These are phyloP conservation scores for Aspergillus fructus DNA, from an alignment of 2,329 filamentous ascomycete genomes.

Conservation along the genomic window DNA sequence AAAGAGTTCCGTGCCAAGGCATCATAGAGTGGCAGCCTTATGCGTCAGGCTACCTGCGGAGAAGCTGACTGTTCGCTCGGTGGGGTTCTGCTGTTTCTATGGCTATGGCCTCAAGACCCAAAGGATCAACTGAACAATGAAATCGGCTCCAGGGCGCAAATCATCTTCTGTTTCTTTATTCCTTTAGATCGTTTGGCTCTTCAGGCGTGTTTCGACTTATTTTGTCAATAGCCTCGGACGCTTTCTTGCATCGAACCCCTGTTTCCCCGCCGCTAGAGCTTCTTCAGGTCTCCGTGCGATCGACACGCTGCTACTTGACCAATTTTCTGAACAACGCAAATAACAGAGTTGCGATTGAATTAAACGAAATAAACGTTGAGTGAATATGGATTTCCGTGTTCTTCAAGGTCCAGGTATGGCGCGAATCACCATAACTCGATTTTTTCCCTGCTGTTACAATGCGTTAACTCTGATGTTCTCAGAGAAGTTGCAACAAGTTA, in stretches of 20 bases:
- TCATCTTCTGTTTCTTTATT: not conserved
- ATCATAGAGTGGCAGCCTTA: conserved; percentile 2
- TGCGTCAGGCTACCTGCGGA: conserved; percentile 7
- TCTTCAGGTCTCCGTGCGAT: not conserved
- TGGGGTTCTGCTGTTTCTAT: conserved; percentile 17
- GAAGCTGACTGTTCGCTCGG: conserved; percentile 16
- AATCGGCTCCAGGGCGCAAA: not conserved
- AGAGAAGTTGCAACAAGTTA: conserved; percentile 71
- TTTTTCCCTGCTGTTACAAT: not conserved
- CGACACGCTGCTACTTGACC: not conserved
- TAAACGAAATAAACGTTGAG: not conserved
- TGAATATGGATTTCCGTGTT: conserved; percentile 26
- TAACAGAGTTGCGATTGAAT: not conserved
- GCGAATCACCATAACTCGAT: not conserved
- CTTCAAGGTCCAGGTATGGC: conserved; percentile 29
- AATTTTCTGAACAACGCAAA: not conserved
- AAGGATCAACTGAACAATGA: conserved; percentile 7
- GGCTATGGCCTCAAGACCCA: not conserved
- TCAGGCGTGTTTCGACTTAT: not conserved
- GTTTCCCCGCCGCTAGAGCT: not conserved
- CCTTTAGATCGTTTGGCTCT: not conserved
- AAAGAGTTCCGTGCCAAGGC: conserved; percentile 13
- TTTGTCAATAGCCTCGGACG: too few relatives aligned
- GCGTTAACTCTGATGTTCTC: conserved; percentile 8
- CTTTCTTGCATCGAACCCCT: not conserved